Percentiles rank a stretch among this genome's conserved stretches.
Evolutionary conservation across 2,329 filamentous ascomycete genomes (phyloP).

Genomic region (Chrysoporthe puriensis): DNA sequence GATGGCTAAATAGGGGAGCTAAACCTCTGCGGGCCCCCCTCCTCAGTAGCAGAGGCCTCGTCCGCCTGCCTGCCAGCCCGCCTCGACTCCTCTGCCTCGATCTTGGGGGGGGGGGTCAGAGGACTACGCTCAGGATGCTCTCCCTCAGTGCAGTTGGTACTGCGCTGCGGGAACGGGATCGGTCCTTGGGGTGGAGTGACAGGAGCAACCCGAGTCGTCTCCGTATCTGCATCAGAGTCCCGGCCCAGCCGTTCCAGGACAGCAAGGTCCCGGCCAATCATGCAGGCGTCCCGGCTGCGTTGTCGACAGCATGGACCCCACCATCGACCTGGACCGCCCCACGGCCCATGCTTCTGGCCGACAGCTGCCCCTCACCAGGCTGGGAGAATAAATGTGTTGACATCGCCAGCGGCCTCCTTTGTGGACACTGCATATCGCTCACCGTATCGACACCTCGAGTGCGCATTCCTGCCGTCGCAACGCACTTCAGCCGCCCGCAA

Average conservation of each 20-base stretch:
- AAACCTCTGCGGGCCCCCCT: neutral
- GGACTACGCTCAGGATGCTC: neutral
- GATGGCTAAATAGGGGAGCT: neutral
- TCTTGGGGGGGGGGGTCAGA: no score
- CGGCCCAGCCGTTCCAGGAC: conserved; percentile 20
- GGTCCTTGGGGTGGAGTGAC: conserved; percentile 2
- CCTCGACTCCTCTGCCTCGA: no score
- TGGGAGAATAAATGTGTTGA: conserved; percentile 27
- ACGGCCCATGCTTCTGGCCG: conserved; percentile 15
- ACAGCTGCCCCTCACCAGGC: conserved; percentile 16
- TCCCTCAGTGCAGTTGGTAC: neutral
- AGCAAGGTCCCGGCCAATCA: conserved; percentile 23
- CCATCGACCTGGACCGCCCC: conserved; percentile 9
- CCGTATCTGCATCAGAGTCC: neutral
- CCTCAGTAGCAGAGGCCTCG: neutral
- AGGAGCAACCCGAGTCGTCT: neutral
- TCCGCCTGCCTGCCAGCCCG: neutral
- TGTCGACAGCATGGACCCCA: conserved; percentile 14
- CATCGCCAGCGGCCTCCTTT: conserved; percentile 23
- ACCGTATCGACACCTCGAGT: conserved; percentile 23
- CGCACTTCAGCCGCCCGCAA: conserved; percentile 3
- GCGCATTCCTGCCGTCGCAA: neutral
- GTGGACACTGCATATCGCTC: conserved; percentile 21
- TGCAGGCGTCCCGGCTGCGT: conserved; percentile 16
- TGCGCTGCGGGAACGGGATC: neutral